These are phyloP conservation scores for Agroathelia rolfsii DNA, from an alignment of 1,284 basidiomycete genomes.

Conservation along the genomic window DNA sequence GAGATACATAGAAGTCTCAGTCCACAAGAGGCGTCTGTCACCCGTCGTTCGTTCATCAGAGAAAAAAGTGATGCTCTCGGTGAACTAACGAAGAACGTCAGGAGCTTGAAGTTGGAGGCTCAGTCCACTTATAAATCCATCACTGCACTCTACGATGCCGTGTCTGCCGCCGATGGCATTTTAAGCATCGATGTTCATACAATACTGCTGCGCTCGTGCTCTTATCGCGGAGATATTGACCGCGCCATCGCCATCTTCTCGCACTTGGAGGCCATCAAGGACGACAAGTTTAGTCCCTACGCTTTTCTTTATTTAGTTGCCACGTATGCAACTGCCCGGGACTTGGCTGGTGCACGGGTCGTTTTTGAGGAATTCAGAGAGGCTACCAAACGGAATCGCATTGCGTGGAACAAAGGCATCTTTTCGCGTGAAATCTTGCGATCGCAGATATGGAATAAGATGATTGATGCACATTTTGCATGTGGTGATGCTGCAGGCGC, in stretches of 20 bases:
- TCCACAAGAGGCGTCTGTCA: constrained; percentile 32
- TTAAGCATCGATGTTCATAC: constrained; percentile 33
- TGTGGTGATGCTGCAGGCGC: constrained; percentile 56
- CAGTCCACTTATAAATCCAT: constrained; percentile 71
- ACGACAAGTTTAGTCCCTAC: constrained; percentile 28
- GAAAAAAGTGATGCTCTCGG: constrained; percentile 14
- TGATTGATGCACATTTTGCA: constrained; percentile 70
- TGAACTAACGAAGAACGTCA: constrained; percentile 23
- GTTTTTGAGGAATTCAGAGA: constrained; percentile 59
- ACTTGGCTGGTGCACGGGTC: constrained; percentile 50
- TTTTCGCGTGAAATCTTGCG: constrained; percentile 21
- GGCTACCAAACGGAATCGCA: constrained; percentile 26
- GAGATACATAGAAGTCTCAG: constrained; percentile 50
- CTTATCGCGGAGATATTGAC: constrained; percentile 46
- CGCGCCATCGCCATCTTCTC: constrained; percentile 62
- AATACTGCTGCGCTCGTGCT: constrained; percentile 57
- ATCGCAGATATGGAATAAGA: constrained; percentile 57
- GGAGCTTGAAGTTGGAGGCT: constrained; percentile 32
- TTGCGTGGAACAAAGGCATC: constrained; percentile 18
- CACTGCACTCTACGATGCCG: constrained; percentile 61
- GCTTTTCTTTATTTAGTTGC: constrained; percentile 55
- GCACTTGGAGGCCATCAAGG: constrained; percentile 44
- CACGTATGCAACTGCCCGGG: constrained; percentile 45
- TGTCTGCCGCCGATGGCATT: constrained; percentile 28
- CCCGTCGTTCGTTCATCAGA: constrained; percentile 20